Conservation (phyloP, 1,284 basidiomycete species). For the Neonothopanus nambi region DNA sequence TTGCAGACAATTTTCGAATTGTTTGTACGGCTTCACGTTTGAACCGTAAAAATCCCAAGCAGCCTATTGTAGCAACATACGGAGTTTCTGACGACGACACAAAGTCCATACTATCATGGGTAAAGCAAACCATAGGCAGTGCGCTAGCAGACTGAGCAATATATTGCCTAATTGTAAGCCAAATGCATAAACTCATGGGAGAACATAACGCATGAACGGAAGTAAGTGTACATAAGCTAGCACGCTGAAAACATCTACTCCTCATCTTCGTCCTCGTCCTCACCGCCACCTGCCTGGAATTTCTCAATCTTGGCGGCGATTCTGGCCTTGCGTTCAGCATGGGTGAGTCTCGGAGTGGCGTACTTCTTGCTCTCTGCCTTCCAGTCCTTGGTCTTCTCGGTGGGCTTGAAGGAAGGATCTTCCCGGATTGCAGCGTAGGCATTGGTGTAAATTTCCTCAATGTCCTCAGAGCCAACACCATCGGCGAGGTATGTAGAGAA, state of each 20-base stretch:
- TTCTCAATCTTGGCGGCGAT: slow-evolving; percentile 85
- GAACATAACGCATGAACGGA: slow-evolving; percentile 2
- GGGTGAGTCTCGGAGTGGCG: slow-evolving; percentile 74
- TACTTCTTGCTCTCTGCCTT: slow-evolving; percentile 82
- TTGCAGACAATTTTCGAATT: slow-evolving; percentile 47
- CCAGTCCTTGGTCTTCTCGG: slow-evolving; percentile 94
- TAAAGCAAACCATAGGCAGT: slow-evolving; percentile 43
- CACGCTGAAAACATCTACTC: slow-evolving; percentile 43
- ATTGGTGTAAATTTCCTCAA: slow-evolving; percentile 93
- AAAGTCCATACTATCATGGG: slow-evolving; percentile 49
- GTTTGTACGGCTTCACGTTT: slow-evolving; percentile 58
- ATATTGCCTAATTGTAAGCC: no score
- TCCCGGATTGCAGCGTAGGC: slow-evolving; percentile 95
- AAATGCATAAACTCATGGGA: slow-evolving; percentile 4
- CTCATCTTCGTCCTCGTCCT: slow-evolving; percentile 50
- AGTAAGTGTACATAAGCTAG: slow-evolving; percentile 14
- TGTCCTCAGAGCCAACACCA: slow-evolving; percentile 94
- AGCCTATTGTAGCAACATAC: slow-evolving; percentile 45
- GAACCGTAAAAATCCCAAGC: slow-evolving; percentile 38
- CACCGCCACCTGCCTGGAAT: slow-evolving; percentile 70
- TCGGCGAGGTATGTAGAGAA: slow-evolving; percentile 95
- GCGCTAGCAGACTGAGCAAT: slow-evolving; percentile 25
- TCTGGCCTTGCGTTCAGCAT: slow-evolving; percentile 74
- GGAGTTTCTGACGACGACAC: slow-evolving; percentile 26
- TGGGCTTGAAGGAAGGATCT: slow-evolving; percentile 88